Conservation (phyloP, 805 yeast genomes). For the Kockiozyma suomiensis region DNA sequence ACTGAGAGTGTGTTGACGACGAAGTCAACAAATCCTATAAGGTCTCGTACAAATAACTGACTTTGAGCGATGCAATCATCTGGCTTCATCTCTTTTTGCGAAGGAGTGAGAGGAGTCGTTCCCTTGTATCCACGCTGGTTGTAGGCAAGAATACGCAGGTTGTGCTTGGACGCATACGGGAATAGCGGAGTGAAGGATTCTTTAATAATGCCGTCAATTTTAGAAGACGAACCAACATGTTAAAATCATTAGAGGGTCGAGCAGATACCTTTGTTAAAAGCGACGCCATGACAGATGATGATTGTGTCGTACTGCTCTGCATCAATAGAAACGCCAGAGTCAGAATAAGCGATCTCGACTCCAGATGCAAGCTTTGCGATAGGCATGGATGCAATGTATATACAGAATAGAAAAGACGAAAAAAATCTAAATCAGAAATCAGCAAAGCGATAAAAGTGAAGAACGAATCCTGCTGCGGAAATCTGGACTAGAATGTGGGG, state of each 20-base stretch:
- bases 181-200: background rate
- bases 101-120: background rate
- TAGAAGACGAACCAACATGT: too few species aligned
- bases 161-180: background rate
- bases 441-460: background rate
- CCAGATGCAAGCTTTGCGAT: slow-evolving; percentile 3
- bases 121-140: slow-evolving; percentile 16
- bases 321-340: slow-evolving; percentile 1
- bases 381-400: background rate
- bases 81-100: background rate
- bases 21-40: background rate
- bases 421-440: background rate
- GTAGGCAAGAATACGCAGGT: slow-evolving; percentile 7
- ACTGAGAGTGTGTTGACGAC: background rate
- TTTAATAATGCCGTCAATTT: background rate
- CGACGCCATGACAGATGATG: slow-evolving; percentile 11
- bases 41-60: background rate
- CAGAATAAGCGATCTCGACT: slow-evolving; percentile 6
- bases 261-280: slow-evolving; percentile 8
- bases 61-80: slow-evolving; percentile 4
- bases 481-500: too few species aligned
- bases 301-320: slow-evolving; percentile 3
- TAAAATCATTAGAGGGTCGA: too few species aligned
- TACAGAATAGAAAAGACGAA: background rate
- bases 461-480: background rate